Base-by-base conservation (phyloP, 768 basidiomycete genomes). In the Kondoa malvinella region DNA sequence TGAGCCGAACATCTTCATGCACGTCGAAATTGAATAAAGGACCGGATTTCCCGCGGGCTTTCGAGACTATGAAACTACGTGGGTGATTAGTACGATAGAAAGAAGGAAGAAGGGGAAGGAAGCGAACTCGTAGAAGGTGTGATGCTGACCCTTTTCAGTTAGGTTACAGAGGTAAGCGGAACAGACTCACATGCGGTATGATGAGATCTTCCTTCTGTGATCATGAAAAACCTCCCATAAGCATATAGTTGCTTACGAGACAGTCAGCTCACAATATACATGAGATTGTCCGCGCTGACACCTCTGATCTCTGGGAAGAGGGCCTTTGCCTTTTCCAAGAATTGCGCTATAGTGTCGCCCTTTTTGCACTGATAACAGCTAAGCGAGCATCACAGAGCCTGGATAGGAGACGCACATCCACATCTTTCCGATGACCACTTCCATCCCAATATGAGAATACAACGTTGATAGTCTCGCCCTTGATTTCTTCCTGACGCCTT, bases 401-500 rank as follows among this genome's bases (percentile, higher is more conserved):
- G 65, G 17, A 64, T 34, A 1, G 17, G 59, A 32, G 30, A 81
- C 88, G 78, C 74, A 94, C 94, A 73, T 80, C 81, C 17, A 94
- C 92, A 63, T 85, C 86, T 79, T 92, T 95, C 65, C 95, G 81
- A 78, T 97, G 95, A 0, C 95, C 95, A 74, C 87, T 91, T 14
- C 95, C 95, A 76, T 99, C 95, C 95, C 95, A 99, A 77, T 86
- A 99, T 0, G 91, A 95, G 75, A 96, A 99, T 0, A 86, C 86
- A 67, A 99, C 82, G 77, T 97, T 95, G 66, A 99, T 88, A 27
- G 83, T 82, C 71, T 87, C 86, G 30, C 78, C 74, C 67, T 75
- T 74, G 66, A 72, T 73, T 30, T 72, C 71, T 76, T 86, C 82
- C 72, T 88, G 86, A 70, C 81, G 81, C 71, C 77, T 79, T 34